Base-by-base conservation (phyloP, 768 basidiomycete genomes). In the Flagelloscypha sp. region DNA sequence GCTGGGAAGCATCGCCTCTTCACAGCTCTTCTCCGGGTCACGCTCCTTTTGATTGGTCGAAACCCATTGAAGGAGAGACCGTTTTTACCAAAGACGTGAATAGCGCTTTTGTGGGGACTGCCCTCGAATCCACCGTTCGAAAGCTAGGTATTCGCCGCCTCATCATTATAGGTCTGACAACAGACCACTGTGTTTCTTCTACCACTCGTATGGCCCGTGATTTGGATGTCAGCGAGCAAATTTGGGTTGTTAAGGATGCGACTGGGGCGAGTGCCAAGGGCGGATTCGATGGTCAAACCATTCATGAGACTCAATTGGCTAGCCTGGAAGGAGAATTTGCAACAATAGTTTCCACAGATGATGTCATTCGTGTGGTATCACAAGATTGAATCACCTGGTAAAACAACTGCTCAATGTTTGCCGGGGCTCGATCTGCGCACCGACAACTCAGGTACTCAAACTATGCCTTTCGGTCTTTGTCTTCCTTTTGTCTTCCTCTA, bases 261-360 rank as follows among this genome's bases (percentile, higher is more conserved):
- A 51, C 48, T 30, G 49, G 45, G 32, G 44, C 45, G 37, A n/a
- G n/a, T n/a, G n/a, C n/a, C n/a, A n/a, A n/a, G n/a, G 50, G 43
- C 30, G 41, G 23, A 10, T 48, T 48, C 24, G 48, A 49, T 24
- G 52, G 47, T 4, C 42, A 46, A 27, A 46, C 32, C 24, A 51
- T 50, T 43, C 48, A 53, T 30, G 49, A 51, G 18, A 45, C 49
- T 6, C 43, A 47, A 3, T 33, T 51, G 33, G 18, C 48, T 0
- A 45, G 48, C 36, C 34, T 53, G 17, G 46, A 53, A 28, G 48
- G 42, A 13, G 52, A 53, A 33, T 51, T 53, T 41, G 50, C 49
- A 9, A 40, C 42, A n/a, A 43, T 53, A 0, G 41, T 49, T 11
- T 45, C 44, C 4, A 40, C 49, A 13, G 35, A 38, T 17, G 44